Percentiles rank a stretch among this genome's conserved stretches.
These are phyloP conservation scores for Grosmannia penicillata DNA, from an alignment of 2,329 filamentous ascomycete genomes.

Conservation along the genomic window DNA sequence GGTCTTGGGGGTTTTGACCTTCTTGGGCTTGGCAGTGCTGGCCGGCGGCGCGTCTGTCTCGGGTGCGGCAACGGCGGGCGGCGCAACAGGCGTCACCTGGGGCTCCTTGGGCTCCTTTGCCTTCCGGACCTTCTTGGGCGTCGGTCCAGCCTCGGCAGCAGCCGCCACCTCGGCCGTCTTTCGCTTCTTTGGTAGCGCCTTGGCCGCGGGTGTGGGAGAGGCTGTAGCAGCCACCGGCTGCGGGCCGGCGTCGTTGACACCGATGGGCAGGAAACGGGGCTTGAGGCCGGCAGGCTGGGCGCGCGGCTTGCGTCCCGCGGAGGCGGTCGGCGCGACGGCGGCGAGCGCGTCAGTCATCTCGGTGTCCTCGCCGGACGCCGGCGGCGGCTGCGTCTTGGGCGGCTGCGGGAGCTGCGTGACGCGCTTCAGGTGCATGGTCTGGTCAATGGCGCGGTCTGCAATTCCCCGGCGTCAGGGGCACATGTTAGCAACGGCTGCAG, in stretches of 20 bases:
- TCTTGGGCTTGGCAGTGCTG: background rate
- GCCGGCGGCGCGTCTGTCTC: background rate
- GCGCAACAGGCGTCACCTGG: slow-evolving; percentile 13
- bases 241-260: slow-evolving; percentile 21
- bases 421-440: slow-evolving; percentile 50
- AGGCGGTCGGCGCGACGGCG: background rate
- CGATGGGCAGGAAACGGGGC: slow-evolving; percentile 53
- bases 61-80: slow-evolving; percentile 7
- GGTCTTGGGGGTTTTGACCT: background rate
- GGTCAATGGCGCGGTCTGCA: slow-evolving; percentile 32
- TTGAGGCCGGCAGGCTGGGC: slow-evolving; percentile 53
- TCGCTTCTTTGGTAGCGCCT: slow-evolving; percentile 13
- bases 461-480: too few relatives aligned
- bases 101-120: slow-evolving; percentile 5
- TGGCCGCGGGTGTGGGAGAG: slow-evolving; percentile 14
- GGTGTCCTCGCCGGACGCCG: slow-evolving; percentile 16
- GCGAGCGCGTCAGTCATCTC: slow-evolving; percentile 2
- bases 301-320: slow-evolving; percentile 19
- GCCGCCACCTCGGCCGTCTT: slow-evolving; percentile 10
- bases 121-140: slow-evolving; percentile 20
- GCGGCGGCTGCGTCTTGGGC: too few relatives aligned
- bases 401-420: slow-evolving; percentile 40
- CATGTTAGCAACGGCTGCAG: background rate
- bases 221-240: slow-evolving; percentile 1
- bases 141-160: background rate